These are phyloP conservation scores for Populus simonii DNA, from an alignment of 345 rosid species.

Conservation along the genomic window DNA sequence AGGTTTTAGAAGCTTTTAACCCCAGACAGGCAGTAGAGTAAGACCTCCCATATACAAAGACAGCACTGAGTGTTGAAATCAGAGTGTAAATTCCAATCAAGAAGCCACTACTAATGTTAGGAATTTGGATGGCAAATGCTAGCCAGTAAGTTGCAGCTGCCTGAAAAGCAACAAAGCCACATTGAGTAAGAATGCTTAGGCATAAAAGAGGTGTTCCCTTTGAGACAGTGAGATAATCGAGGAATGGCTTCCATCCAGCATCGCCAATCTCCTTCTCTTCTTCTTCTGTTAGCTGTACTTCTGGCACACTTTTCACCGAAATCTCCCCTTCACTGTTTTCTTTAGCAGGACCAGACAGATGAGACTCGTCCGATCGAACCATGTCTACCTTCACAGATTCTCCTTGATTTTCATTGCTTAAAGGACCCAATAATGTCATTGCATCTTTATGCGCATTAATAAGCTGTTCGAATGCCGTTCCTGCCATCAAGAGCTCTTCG, in stretches of 20 bases:
- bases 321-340: constrained; percentile 11
- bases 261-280: constrained; percentile 40
- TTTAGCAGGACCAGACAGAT: not conserved
- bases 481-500: constrained; percentile 23
- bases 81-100: constrained; percentile 20
- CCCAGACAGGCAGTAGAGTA: constrained; percentile 15
- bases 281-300: constrained; percentile 36
- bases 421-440: constrained; percentile 17
- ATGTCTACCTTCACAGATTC: not conserved
- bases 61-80: constrained; percentile 16
- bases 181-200: constrained; percentile 6
- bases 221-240: constrained; percentile 27
- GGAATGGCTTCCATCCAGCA: constrained; percentile 26
- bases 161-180: constrained; percentile 29
- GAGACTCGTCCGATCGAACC: not conserved
- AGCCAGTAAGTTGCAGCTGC: constrained; percentile 33
- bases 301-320: not conserved
- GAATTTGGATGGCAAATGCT: constrained; percentile 28
- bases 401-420: constrained; percentile 2
- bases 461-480: constrained; percentile 32
- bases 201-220: constrained; percentile 17
- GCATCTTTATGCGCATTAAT: constrained; percentile 37
- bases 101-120: constrained; percentile 7
- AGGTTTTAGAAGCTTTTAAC: constrained; percentile 24
- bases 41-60: constrained; percentile 18